Base-by-base conservation (phyloP, 306 rosid species). In the Lupinus albus region DNA sequence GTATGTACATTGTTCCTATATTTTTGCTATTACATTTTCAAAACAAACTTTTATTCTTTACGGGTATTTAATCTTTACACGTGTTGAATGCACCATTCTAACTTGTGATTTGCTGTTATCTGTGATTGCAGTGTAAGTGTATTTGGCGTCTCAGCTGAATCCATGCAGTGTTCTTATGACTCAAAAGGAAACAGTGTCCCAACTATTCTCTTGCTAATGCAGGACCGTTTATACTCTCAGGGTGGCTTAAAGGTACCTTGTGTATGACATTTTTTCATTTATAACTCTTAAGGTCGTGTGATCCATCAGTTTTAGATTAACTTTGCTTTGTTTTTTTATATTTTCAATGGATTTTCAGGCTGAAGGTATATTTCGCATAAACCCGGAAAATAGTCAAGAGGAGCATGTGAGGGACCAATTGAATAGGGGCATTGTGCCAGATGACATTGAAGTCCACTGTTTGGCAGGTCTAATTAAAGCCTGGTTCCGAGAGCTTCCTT, bases 401-500 rank as follows among this genome's bases (percentile, higher is more conserved):
- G 97, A 89, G 81, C 82, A 86, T 75, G 91, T 93, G 61, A 86
- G 98, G 80, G 85, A 82, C 75, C 86, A 89, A 56, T 68, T 93
- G 85, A 89, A 93, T 48, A 70, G 96, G 18, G 98, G 98, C 12
- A 83, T 81, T 68, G 90, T 93, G 76, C 97, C 96, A 2, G 80
- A 83, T 42, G 88, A 88, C 81, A 93, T 93, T 30, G 97, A 93
- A 35, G 97, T 88, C 20, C 95, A 93, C 74, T 88, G 95, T 70
- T 79, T 93, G 67, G 97, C 98, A 0, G 94, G 97, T 36, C 85
- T 93, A 18, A 89, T 93, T 4, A 93, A 89, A 65, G 98, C 98
- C 25, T 93, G 97, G 97, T 88, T 93, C 78, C 81, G 98, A 39
- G 98, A 93, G 64, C 98, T 93, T 64, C 97, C 98, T 68, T 83